Percentiles rank a stretch among this genome's conserved stretches.
Conservation (phyloP, 2,329 filamentous ascomycete species). For the Colletotrichum caudatum region DNA sequence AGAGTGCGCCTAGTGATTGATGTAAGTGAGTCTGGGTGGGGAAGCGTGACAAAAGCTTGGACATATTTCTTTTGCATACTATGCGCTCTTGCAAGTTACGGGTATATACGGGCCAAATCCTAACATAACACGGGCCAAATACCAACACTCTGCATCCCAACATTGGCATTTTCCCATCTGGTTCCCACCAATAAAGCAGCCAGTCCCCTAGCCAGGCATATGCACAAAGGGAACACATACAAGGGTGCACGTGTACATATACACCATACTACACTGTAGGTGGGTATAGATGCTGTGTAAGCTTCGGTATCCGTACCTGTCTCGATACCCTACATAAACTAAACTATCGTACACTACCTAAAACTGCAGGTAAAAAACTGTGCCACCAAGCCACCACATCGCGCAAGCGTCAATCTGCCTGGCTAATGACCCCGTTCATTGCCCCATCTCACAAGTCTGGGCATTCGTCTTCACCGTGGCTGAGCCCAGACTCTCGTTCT, state of each 20-base stretch:
- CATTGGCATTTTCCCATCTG: background rate
- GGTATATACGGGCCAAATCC: background rate
- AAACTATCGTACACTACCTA: no score
- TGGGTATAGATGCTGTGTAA: background rate
- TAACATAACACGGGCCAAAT: no score
- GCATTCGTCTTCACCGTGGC: slow-evolving; percentile 20
- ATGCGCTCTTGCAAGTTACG: background rate
- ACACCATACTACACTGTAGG: no score
- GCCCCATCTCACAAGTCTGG: background rate
- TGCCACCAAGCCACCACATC: slow-evolving; percentile 13
- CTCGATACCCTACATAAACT: background rate
- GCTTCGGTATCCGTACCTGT: background rate
- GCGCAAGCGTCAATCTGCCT: background rate
- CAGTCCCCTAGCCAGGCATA: slow-evolving; percentile 8
- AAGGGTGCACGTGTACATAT: background rate
- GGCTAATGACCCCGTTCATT: background rate
- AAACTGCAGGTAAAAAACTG: background rate
- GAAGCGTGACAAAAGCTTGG: background rate
- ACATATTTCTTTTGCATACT: no score
- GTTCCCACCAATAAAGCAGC: background rate
- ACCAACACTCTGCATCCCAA: background rate
- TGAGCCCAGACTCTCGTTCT: slow-evolving; percentile 9
- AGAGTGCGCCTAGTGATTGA: background rate
- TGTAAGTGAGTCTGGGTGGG: background rate
- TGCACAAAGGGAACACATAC: background rate